Base-by-base conservation (phyloP, 2,329 filamentous ascomycete genomes). In the Nemania serpens region DNA sequence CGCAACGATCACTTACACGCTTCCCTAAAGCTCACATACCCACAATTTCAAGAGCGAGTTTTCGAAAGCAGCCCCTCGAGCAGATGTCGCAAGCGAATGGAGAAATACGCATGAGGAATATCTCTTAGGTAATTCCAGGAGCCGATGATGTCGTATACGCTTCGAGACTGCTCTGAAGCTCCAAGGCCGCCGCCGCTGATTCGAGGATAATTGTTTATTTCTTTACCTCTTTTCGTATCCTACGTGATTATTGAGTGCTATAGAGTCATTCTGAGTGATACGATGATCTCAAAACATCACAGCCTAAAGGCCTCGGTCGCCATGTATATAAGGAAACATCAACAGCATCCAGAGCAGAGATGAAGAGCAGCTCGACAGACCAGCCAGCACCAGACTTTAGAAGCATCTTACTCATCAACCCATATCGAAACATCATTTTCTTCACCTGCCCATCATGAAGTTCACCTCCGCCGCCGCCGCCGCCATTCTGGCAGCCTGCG, bases 401-500 rank as follows among this genome's bases (percentile, higher is more conserved):
- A 51, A 55, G 25, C 34, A 22, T 50, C 41, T 33, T 33, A 29
- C 17, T 39, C 36, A 13, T 12, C 36, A n/a, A 12, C 11, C 36
- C 11, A 39, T 10, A n/a, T 10, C 25, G 7, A 29, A n/a, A 5
- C 11, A 39, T 51, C 12, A 15, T 34, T 25, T 18, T 45, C n/a
- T 33, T 15, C 37, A 17, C 13, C 20, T 54, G 22, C 34, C 22
- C 62, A 65, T 55, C 47, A 70, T 70, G 68, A 70, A 68, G 62
- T 67, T 68, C 52, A 61, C 57, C 46, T 58, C 63, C 54, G 63
- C 66, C 41, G 39, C 61, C 41, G 54, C 52, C 34, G 62, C 63
- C 34, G 62, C 63, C 50, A 33, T 67, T 18, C 15, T 70, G 41
- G 67, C 66, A 22, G 53, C 55, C 29, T 59, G 66, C 41, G 68